phyloP scores from a whole-genome alignment of 257 asterid species.

The Lantana camara region DNA sequence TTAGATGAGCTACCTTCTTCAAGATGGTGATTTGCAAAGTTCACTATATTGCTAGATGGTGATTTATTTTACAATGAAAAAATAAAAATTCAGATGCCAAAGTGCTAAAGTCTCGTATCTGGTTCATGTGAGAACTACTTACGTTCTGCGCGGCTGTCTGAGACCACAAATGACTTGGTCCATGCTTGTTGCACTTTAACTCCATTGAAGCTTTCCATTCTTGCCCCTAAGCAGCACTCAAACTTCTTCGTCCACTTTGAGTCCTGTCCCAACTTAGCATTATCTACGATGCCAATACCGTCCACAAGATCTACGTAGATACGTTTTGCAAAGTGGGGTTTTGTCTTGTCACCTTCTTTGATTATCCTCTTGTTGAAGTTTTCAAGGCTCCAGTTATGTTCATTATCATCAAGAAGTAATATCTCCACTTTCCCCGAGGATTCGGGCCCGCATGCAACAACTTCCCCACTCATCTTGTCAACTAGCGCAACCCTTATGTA shows the following conservation, averaged over 20 bases:
- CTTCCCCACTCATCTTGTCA: conserved; percentile 28
- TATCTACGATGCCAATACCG: conserved; percentile 39
- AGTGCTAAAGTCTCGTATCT: too few species aligned
- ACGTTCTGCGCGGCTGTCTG: conserved; percentile 45
- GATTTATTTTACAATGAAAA: too few species aligned
- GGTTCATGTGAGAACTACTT: too few species aligned
- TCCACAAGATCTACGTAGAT: conserved; percentile 25
- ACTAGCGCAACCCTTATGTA: conserved; percentile 40
- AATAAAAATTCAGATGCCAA: too few species aligned
- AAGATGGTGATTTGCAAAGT: too few species aligned
- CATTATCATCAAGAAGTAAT: conserved; percentile 35
- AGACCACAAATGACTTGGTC: conserved; percentile 44
- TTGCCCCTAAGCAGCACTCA: conserved; percentile 52
- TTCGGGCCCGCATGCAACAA: conserved; percentile 36
- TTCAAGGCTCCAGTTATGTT: conserved; percentile 26
- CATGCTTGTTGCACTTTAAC: conserved; percentile 39
- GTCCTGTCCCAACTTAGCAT: conserved; percentile 43
- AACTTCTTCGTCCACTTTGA: conserved; percentile 36
- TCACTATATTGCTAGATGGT: too few species aligned
- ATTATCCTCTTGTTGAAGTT: conserved; percentile 39
- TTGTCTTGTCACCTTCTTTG: conserved; percentile 37
- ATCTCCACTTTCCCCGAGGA: conserved; percentile 50
- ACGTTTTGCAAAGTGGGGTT: conserved; percentile 45
- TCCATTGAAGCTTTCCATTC: conserved; percentile 30
- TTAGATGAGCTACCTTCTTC: too few species aligned